Percentiles rank a stretch among this genome's conserved stretches.
These are phyloP conservation scores for Phytophthora multivora DNA, from an alignment of 352 stramenopile species.

Conservation along the genomic window DNA sequence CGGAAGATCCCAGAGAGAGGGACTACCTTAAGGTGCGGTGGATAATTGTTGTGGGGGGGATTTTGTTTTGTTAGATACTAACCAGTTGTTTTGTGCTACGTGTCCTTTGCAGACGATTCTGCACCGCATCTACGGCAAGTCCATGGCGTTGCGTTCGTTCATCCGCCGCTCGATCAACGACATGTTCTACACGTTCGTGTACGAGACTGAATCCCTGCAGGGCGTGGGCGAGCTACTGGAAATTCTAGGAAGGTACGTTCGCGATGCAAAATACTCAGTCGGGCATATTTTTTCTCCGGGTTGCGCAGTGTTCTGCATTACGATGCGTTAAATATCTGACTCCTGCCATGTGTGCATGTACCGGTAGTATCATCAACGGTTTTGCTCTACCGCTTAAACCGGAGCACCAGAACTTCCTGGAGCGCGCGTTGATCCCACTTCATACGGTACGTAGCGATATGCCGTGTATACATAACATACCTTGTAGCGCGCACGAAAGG, in stretches of 20 bases:
- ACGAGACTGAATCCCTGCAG: slow-evolving; percentile 95
- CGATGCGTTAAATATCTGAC: slow-evolving; percentile 1
- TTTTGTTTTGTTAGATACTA: background rate
- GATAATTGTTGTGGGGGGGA: background rate
- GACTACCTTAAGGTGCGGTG: slow-evolving; percentile 96
- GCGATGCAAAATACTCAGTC: background rate
- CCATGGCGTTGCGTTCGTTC: slow-evolving; percentile 97
- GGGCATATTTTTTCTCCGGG: background rate
- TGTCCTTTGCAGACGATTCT: slow-evolving; percentile 90
- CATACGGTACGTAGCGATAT: slow-evolving; percentile 88
- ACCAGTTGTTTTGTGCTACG: slow-evolving; percentile 4
- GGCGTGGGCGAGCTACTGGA: slow-evolving; percentile 98
- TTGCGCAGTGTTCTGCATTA: slow-evolving; percentile 8
- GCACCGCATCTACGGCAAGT: slow-evolving; percentile 99
- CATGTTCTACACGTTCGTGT: slow-evolving; percentile 98
- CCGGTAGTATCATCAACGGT: slow-evolving; percentile 99
- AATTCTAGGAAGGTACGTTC: slow-evolving; percentile 91
- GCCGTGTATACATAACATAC: no score
- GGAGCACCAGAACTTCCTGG: slow-evolving; percentile 96
- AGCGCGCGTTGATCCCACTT: slow-evolving; percentile 95
- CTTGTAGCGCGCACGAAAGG: slow-evolving; percentile 8
- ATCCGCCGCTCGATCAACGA: slow-evolving; percentile 98
- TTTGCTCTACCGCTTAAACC: slow-evolving; percentile 98
- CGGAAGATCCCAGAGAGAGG: slow-evolving; percentile 97
- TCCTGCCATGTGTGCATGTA: slow-evolving; percentile 1